phyloP scores from a whole-genome alignment of 805 yeast genomes.

The Alloascoidea africana region DNA sequence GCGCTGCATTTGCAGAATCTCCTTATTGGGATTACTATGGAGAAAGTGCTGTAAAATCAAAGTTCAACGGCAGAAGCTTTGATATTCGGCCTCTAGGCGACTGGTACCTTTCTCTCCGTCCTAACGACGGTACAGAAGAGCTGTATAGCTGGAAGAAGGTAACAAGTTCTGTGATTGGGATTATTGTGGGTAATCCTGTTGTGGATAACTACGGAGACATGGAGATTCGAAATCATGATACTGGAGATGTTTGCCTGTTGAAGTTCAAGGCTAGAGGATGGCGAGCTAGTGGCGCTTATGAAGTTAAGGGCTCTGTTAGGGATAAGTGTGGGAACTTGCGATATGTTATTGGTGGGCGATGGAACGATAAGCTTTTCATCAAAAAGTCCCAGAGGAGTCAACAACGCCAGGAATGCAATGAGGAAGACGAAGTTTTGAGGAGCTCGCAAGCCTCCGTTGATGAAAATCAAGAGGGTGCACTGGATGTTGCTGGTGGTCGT shows the following conservation, averaged over 20 bases:
- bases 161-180: slow-evolving; percentile 87
- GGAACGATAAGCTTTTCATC: slow-evolving; percentile 82
- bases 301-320: slow-evolving; percentile 67
- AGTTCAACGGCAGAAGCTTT: slow-evolving; percentile 84
- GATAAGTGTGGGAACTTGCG: slow-evolving; percentile 47
- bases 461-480: slow-evolving; percentile 5
- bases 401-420: too few relatives aligned
- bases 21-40: slow-evolving; percentile 94
- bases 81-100: slow-evolving; percentile 87
- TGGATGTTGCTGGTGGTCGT: slow-evolving; percentile 15
- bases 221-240: slow-evolving; percentile 70
- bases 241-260: slow-evolving; percentile 67
- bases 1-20: slow-evolving; percentile 80
- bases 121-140: slow-evolving; percentile 54
- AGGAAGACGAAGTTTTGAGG: too few relatives aligned
- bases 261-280: slow-evolving; percentile 88
- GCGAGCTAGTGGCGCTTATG: slow-evolving; percentile 87
- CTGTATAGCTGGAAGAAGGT: slow-evolving; percentile 88
- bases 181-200: slow-evolving; percentile 85
- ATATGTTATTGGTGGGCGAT: slow-evolving; percentile 87
- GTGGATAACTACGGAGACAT: slow-evolving; percentile 92
- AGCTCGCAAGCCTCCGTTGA: too few relatives aligned
- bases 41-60: slow-evolving; percentile 80
- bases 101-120: slow-evolving; percentile 77
- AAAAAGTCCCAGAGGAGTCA: slow-evolving; percentile 31